Conservation (phyloP, 2,329 filamentous ascomycete genomes). For the Phialophora macrospora region DNA sequence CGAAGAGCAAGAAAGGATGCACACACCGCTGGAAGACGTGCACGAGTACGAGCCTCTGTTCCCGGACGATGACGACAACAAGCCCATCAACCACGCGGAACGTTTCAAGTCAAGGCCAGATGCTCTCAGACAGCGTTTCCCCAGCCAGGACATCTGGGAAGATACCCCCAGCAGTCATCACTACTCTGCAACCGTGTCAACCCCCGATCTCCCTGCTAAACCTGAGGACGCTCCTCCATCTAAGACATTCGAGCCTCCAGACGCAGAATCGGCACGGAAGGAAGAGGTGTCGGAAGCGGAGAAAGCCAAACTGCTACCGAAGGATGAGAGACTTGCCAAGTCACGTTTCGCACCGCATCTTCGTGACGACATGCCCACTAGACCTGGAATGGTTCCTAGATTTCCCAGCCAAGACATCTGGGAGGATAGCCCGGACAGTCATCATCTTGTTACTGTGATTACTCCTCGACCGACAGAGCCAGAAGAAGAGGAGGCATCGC, state of each 20-base stretch:
- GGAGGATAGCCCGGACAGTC: slow-evolving; percentile 89
- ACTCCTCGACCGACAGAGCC: slow-evolving; percentile 52
- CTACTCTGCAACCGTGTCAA: slow-evolving; percentile 77
- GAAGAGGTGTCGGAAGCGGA: slow-evolving; percentile 48
- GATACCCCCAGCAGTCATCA: slow-evolving; percentile 87
- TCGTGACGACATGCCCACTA: slow-evolving; percentile 52
- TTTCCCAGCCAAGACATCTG: slow-evolving; percentile 94
- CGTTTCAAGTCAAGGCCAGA: slow-evolving; percentile 61
- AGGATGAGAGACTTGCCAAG: slow-evolving; percentile 42
- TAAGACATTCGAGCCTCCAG: slow-evolving; percentile 48
- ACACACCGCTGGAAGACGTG: slow-evolving; percentile 80
- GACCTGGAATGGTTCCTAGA: slow-evolving; percentile 66
- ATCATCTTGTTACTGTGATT: slow-evolving; percentile 77
- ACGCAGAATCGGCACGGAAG: slow-evolving; percentile 55
- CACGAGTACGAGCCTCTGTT: slow-evolving; percentile 96
- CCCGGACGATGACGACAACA: slow-evolving; percentile 72
- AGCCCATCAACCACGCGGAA: slow-evolving; percentile 58
- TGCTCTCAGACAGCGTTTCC: slow-evolving; percentile 72
- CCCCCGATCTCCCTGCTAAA: slow-evolving; percentile 66
- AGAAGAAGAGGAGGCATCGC: slow-evolving; percentile 51
- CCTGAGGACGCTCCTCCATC: slow-evolving; percentile 43
- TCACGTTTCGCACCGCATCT: slow-evolving; percentile 55
- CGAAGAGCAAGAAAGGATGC: slow-evolving; percentile 57
- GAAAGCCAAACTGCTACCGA: slow-evolving; percentile 47
- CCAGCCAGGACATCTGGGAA: slow-evolving; percentile 96